phyloP scores from a whole-genome alignment of 495 filamentous ascomycete species.

The Tirmania nivea region DNA sequence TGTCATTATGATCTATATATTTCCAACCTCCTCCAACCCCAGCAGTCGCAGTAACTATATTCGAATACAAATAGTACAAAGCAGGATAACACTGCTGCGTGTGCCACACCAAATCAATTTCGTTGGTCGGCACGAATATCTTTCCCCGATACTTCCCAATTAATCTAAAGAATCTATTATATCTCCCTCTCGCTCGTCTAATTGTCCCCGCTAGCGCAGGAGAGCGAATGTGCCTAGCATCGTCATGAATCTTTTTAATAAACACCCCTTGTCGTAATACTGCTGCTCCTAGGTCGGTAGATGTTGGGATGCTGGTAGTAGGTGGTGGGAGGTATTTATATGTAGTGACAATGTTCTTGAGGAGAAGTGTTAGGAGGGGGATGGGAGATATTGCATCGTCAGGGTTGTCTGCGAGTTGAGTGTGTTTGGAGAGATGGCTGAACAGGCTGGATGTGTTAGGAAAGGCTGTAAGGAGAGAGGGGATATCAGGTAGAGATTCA shows the following conservation, averaged over 20 bases:
- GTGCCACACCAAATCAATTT: slow-evolving; percentile 77
- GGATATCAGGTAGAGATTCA: too few species aligned
- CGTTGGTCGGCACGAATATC: slow-evolving; percentile 57
- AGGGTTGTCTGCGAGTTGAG: too few species aligned
- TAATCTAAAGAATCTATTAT: slow-evolving; percentile 44
- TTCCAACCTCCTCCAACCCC: slow-evolving; percentile 10
- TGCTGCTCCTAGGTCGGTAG: slow-evolving; percentile 53
- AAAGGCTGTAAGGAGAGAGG: too few species aligned
- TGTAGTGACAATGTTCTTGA: too few species aligned
- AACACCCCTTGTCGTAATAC: slow-evolving; percentile 65
- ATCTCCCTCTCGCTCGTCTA: slow-evolving; percentile 29
- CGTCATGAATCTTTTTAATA: slow-evolving; percentile 52
- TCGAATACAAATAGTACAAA: slow-evolving; percentile 39
- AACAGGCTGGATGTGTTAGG: too few species aligned
- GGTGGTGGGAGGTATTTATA: not conserved
- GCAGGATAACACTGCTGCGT: slow-evolving; percentile 43
- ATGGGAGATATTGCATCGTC: too few species aligned
- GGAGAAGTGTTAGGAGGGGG: too few species aligned
- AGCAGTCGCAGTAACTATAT: slow-evolving; percentile 3
- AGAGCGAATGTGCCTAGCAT: slow-evolving; percentile 22
- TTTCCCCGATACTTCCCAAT: slow-evolving; percentile 33
- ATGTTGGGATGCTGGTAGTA: slow-evolving; percentile 41
- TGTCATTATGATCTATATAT: slow-evolving; percentile 75
- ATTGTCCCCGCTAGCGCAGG: slow-evolving; percentile 18
- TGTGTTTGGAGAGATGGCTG: too few species aligned